Conservation (phyloP, 768 basidiomycete genomes). For the Rhizopogon sp. region DNA sequence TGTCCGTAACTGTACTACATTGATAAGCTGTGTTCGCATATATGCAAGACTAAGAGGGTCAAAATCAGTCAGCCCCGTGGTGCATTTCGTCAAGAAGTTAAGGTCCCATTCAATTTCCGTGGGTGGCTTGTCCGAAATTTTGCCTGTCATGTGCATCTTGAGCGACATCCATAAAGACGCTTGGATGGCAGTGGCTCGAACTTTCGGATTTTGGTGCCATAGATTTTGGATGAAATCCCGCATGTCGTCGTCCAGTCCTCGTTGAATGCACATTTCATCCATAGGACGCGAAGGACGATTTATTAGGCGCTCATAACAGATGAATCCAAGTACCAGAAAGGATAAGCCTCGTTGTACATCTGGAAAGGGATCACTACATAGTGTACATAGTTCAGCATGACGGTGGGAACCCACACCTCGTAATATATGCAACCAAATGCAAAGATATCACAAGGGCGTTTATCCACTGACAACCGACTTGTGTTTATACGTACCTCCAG, state of each 20-base stretch:
- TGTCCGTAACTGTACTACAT: too few species aligned
- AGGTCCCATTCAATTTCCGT: constrained; percentile 21
- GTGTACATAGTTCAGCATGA: not conserved
- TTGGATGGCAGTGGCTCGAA: constrained; percentile 20
- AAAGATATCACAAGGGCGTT: constrained; percentile 30
- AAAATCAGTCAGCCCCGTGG: not conserved
- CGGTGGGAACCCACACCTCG: constrained; percentile 18
- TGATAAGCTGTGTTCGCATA: too few species aligned
- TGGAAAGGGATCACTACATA: constrained; percentile 4
- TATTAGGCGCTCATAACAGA: constrained; percentile 11
- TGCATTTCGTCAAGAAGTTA: constrained; percentile 12
- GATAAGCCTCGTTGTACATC: constrained; percentile 24
- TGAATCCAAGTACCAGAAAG: constrained; percentile 17
- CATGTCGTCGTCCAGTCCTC: constrained; percentile 25
- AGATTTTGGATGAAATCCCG: constrained; percentile 26
- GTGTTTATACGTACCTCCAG: constrained; percentile 5
- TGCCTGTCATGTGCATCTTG: constrained; percentile 8
- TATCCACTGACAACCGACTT: constrained; percentile 12
- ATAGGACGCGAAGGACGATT: constrained; percentile 16
- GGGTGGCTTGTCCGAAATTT: not conserved
- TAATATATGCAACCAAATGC: constrained; percentile 28
- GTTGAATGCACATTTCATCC: not conserved
- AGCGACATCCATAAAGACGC: constrained; percentile 15
- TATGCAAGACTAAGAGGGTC: not conserved
- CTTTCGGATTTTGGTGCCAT: constrained; percentile 22